Base-by-base conservation (phyloP, 2,329 filamentous ascomycete species). In the Fusarium bactridioides region DNA sequence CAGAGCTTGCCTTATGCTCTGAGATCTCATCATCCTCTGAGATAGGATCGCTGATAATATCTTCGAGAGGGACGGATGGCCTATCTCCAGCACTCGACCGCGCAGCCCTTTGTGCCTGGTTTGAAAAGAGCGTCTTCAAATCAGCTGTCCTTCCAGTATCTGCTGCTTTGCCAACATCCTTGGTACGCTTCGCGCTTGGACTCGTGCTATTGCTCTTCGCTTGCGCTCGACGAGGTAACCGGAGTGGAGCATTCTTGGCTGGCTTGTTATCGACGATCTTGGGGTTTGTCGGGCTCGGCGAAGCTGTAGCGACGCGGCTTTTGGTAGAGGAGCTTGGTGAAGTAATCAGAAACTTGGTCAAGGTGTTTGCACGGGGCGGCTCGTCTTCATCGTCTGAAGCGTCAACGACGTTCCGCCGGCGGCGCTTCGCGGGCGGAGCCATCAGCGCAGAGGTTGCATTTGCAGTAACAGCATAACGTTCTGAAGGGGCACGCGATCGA, bases 1-100 rank as follows among this genome's bases (percentile, higher is more conserved):
- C 83, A 5, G 81, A 83, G 65, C 84, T 86, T 4, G 85, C 82
- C 68, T 83, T 87, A 69, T 84, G 80, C 37, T 87, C 85, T 10
- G 83, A 83, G 38, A 90, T 84, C 35, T 88, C 86, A 74, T 90
- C 88, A 59, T 90, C 87, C 57, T 89, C 89, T 37, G 89, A 91
- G 75, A 91, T 90, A 4, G 85, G 85, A 72, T 89, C 86, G 80
- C 84, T 86, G 56, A 84, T 80, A 41, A 88, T 85, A 68, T 89
- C 86, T 67, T 88, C 85, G 37, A 84, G 73, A 15, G 79, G 75
- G 25, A 77, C 63, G 40, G 72, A 70, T 48, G 75, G 77, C 53
- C 75, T 76, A 21, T 80, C 79, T 50, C 76, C 78, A 13, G 73
- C 70, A 6, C 80, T 77, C 4, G 79, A 74, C 59, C 79, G 81